Evolutionary conservation across 1,284 basidiomycete genomes (phyloP).

Genomic region (Inonotus hispidus): DNA sequence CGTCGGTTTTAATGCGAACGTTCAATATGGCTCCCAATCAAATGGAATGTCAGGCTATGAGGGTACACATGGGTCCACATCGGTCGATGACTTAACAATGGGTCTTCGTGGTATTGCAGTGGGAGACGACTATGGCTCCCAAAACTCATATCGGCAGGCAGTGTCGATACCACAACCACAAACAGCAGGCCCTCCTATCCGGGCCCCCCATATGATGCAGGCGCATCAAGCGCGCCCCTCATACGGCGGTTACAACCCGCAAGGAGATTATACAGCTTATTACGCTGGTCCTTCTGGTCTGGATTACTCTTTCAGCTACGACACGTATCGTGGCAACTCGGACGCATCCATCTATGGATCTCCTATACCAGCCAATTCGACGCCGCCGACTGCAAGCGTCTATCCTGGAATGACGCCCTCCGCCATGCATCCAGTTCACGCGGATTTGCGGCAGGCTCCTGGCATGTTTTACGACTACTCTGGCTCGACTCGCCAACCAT

Average conservation of each 20-base stretch:
- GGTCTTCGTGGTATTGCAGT: constrained; percentile 62
- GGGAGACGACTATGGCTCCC: constrained; percentile 49
- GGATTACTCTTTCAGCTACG: constrained; percentile 47
- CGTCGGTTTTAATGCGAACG: constrained; percentile 33
- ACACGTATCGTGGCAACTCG: constrained; percentile 44
- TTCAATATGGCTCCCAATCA: constrained; percentile 26
- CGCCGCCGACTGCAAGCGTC: constrained; percentile 36
- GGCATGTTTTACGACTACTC: constrained; percentile 58
- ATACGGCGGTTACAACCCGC: constrained; percentile 43
- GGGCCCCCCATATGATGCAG: constrained; percentile 10
- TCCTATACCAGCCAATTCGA: constrained; percentile 33
- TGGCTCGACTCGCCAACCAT: constrained; percentile 39
- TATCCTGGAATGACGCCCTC: constrained; percentile 45
- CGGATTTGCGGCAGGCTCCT: constrained; percentile 45
- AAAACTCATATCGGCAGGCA: constrained; percentile 26
- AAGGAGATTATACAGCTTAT: constrained; percentile 52
- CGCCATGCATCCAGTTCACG: constrained; percentile 37
- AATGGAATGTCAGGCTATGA: constrained; percentile 35
- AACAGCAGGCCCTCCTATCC: constrained; percentile 31
- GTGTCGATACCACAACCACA: constrained; percentile 20
- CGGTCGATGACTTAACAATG: constrained; percentile 48
- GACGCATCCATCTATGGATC: constrained; percentile 51
- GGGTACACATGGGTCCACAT: constrained; percentile 35
- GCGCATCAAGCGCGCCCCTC: constrained; percentile 36
- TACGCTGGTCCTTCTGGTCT: constrained; percentile 38